Evolutionary conservation across 2,329 filamentous ascomycete species (phyloP).

Genomic region (Boeremia lycopersici): DNA sequence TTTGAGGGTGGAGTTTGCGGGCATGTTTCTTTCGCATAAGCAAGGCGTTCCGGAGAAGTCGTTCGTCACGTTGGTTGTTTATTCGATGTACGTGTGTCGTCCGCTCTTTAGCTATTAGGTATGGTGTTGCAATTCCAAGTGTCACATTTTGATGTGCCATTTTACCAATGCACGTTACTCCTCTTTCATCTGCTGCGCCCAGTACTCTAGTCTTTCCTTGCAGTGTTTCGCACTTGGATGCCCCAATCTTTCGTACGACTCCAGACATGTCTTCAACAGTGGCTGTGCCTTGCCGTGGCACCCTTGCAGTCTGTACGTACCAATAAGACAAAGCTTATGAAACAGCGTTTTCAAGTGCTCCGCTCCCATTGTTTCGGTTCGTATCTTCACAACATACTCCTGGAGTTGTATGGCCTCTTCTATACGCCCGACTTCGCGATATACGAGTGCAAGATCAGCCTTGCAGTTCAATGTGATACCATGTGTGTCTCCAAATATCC

Average conservation of each 20-base stretch:
- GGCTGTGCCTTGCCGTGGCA: neutral
- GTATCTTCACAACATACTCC: neutral
- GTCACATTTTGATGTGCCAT: too few species aligned
- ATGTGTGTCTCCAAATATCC: slow-evolving; percentile 4
- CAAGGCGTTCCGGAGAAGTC: neutral
- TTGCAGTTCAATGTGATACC: slow-evolving; percentile 3
- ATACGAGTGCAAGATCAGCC: neutral
- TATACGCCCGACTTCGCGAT: slow-evolving; percentile 2
- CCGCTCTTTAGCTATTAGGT: too few species aligned
- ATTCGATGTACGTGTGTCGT: too few species aligned
- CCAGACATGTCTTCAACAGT: neutral
- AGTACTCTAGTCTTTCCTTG: neutral
- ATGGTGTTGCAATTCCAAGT: too few species aligned
- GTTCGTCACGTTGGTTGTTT: neutral
- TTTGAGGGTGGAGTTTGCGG: neutral
- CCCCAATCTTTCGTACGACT: neutral
- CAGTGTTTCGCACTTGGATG: neutral
- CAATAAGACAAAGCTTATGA: neutral
- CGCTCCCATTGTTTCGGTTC: slow-evolving; percentile 5
- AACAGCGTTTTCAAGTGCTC: slow-evolving; percentile 11
- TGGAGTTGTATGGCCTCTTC: slow-evolving; percentile 4
- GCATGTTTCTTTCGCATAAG: neutral
- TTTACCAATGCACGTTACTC: neutral
- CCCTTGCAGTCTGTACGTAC: neutral
- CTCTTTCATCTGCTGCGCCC: neutral